Evolutionary conservation across 768 basidiomycete species (phyloP).

Genomic region (Solioccasus polychromus): DNA sequence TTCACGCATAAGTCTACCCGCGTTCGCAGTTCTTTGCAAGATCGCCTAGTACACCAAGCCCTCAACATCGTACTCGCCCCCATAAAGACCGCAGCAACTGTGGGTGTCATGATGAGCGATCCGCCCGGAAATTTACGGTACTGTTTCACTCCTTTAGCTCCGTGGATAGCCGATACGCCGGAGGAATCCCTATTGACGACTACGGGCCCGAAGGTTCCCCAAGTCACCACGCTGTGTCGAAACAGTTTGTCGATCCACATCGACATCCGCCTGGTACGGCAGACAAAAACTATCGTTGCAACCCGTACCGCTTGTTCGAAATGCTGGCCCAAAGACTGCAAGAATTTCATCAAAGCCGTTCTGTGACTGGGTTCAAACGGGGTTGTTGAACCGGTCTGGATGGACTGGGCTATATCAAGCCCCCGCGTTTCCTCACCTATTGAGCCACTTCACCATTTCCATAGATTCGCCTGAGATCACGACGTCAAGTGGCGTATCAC

Average conservation of each 20-base stretch:
- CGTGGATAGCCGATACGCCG: conserved; percentile 21
- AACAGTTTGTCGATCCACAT: conserved; percentile 10
- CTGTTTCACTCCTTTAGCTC: conserved; percentile 21
- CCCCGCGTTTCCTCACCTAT: conserved; percentile 34
- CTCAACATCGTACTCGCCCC: too few relatives aligned
- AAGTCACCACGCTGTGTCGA: too few relatives aligned
- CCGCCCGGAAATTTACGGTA: not conserved
- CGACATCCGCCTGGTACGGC: conserved; percentile 25
- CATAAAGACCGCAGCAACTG: too few relatives aligned
- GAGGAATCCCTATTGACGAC: conserved; percentile 1
- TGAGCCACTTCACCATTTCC: too few relatives aligned
- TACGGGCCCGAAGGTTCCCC: too few relatives aligned
- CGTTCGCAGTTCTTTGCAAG: too few relatives aligned
- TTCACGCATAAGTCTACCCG: too few relatives aligned
- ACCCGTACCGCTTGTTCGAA: conserved; percentile 4
- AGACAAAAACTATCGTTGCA: conserved; percentile 18
- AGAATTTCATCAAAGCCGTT: not conserved
- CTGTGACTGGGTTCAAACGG: conserved; percentile 1
- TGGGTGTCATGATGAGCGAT: not conserved
- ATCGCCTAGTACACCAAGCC: too few relatives aligned
- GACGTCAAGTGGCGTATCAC: not conserved
- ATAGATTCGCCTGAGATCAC: too few relatives aligned
- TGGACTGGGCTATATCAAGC: conserved; percentile 33
- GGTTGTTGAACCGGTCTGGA: conserved; percentile 20
- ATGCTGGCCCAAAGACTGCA: conserved; percentile 1